Evolutionary conservation across 2,329 filamentous ascomycete species (phyloP).

Genomic region (Cryphonectria nitschkei): DNA sequence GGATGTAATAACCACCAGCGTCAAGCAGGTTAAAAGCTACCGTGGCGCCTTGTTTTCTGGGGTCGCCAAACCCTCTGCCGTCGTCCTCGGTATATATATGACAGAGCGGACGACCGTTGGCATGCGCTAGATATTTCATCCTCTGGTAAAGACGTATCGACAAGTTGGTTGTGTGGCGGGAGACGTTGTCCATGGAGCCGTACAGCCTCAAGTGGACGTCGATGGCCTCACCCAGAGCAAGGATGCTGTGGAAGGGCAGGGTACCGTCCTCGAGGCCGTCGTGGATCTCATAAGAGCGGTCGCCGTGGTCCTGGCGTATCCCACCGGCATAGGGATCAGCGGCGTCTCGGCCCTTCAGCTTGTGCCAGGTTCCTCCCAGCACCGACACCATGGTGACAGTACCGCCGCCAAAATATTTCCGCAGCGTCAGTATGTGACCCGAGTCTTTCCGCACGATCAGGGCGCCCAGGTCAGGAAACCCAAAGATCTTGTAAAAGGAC

Average conservation of each 20-base stretch:
- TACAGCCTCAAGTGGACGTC: conserved; percentile 66
- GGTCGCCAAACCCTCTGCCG: conserved; percentile 51
- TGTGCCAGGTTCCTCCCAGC: conserved; percentile 56
- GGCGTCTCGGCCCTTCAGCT: conserved; percentile 51
- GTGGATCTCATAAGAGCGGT: conserved; percentile 51
- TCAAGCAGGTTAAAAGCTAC: conserved; percentile 65
- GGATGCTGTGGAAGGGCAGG: conserved; percentile 85
- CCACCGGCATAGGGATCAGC: conserved; percentile 1
- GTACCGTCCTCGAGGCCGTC: conserved; percentile 76
- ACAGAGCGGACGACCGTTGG: conserved; percentile 55
- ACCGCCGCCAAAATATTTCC: conserved; percentile 70
- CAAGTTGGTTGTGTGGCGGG: conserved; percentile 60
- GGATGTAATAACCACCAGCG: conserved; percentile 56
- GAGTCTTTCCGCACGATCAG: conserved; percentile 61
- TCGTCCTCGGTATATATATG: conserved; percentile 57
- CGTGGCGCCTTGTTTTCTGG: conserved; percentile 60
- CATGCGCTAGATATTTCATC: conserved; percentile 53
- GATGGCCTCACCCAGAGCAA: conserved; percentile 78
- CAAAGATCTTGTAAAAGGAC: conserved; percentile 70
- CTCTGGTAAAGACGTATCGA: conserved; percentile 52
- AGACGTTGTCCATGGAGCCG: conserved; percentile 61
- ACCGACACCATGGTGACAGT: conserved; percentile 65
- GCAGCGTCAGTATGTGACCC: conserved; percentile 55
- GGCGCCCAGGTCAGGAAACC: conserved; percentile 66
- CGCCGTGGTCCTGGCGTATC: conserved; percentile 25